Base-by-base conservation (phyloP, 2,329 filamentous ascomycete species). In the Cytospora piceicola region DNA sequence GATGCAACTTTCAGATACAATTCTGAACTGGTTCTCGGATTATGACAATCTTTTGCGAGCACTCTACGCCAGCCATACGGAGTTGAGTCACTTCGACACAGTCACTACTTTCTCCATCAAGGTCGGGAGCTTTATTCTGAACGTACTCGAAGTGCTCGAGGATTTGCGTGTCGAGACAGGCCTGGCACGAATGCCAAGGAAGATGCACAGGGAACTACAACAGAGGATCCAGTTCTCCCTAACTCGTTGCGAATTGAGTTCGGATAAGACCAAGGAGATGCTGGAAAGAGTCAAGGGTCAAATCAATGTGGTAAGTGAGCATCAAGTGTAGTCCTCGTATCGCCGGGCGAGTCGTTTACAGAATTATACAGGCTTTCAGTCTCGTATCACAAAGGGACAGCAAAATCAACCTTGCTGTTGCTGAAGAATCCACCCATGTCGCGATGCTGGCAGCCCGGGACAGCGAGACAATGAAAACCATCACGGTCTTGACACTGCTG, bases 381-480 rank as follows among this genome's bases (percentile, higher is more conserved):
- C 64, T 66, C 20, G 53, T 63, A 3, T 39, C 59, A 0, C 64
- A 66, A n/a, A 58, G 60, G 15, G 64, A 66, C 36, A 66, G 46
- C 49, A 66, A 58, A 46, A 11, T 63, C 9, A 66, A 57, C 22
- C 46, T 66, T 5, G 46, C 64, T 4, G 58, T 63, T 29, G 60
- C 59, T 0, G 59, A 66, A 14, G 55, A 66, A 12, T 58, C 64
- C 2, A 49, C 58, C 20, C 54, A 58, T 24, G 58, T 63, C 17
- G 64, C 59, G 4, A 54, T 32, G n/a, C 54, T 65, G 30, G 64
- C 64, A 30, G 64, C 46, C 9, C 27, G 54, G 8, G 64, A 66
- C 6, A 63, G 59, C 54, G 59, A 58, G 54, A 66, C 59, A 14
- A 63, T 66, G 64, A 66, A 58, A 15, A 63, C 59, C 1, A 66